These are phyloP conservation scores for Saccharomyces pastorianus DNA, from an alignment of 1,139 yeast genomes.

Conservation along the genomic window DNA sequence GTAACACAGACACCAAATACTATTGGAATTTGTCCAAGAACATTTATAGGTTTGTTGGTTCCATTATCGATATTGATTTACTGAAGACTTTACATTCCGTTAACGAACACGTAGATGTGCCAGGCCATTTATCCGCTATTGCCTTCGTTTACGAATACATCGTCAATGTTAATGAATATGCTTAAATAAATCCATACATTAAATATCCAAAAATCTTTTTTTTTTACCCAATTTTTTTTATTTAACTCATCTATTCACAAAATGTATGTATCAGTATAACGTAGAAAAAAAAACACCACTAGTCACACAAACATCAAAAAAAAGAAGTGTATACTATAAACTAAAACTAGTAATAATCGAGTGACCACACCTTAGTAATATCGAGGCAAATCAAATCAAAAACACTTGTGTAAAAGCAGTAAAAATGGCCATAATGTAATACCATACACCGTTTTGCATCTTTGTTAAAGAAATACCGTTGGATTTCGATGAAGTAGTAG, in stretches of 20 bases:
- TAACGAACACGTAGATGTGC: constrained; percentile 46
- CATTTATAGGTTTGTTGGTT: constrained; percentile 47
- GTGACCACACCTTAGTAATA: neutral
- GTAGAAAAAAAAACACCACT: neutral
- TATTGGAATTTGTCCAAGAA: constrained; percentile 45
- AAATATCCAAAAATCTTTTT: neutral
- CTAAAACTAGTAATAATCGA: neutral
- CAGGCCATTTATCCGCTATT: constrained; percentile 48
- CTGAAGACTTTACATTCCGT: constrained; percentile 44
- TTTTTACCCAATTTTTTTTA: neutral
- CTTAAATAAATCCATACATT: neutral
- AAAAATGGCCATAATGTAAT: constrained; percentile 16
- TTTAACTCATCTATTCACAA: neutral
- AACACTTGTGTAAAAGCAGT: constrained; percentile 17
- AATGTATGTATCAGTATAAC: neutral
- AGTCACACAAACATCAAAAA: neutral
- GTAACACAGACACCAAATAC: constrained; percentile 53
- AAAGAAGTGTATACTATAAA: neutral
- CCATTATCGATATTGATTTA: constrained; percentile 17
- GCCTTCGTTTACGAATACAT: constrained; percentile 54
- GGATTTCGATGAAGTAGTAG: constrained; percentile 20
- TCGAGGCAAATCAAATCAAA: neutral
- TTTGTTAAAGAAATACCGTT: constrained; percentile 13
- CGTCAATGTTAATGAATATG: constrained; percentile 30
- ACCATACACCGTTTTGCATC: constrained; percentile 16